Evolutionary conservation across 2,329 filamentous ascomycete species (phyloP), one percentile per base, ranked within the genome.

Genomic region (Phyllosticta citrichinensis): DNA sequence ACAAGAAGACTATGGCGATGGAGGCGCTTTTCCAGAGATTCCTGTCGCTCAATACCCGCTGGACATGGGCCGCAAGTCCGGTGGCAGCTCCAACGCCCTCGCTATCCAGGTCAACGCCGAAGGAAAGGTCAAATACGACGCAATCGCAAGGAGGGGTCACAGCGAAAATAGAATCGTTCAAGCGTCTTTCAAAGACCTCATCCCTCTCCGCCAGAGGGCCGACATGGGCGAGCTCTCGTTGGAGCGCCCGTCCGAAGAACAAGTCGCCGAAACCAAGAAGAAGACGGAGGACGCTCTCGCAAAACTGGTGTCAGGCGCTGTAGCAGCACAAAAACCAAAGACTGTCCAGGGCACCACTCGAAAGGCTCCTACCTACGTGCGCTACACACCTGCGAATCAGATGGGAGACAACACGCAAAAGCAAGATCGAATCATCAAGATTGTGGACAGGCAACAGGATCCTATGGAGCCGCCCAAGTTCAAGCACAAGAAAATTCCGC

Each of bases 401-500:
- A 97, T 99, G 91, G 94, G 94, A 12, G 90, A 91, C 73, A 84
- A 79, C 24, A 85, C 83, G 50, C 87, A 87, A 74, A 96, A 96
- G 77, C 90, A 91, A 68, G 92, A 97, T 69, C 87, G 94, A 14
- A 96, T 99, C 66, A 95, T 99, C 84, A 97, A 97, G 80, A 97
- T 99, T 75, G 91, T 97, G 47, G 91, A 97, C 74, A 83, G 91
- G 61, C 93, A 97, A 73, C 83, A 87, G 66, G 94, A 99, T 75
- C 94, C 94, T 0, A 89, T 97, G 87, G 93, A 97, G 71, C 94
- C 94, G 1, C 93, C 94, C 1, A 97, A 97, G 70, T 97, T 97
- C 79, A 97, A 97, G 76, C 91, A 97, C 78, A 97, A 97, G 81
- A 96, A 97, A 77, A 96, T 99, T 62, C 93, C 93, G 10, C 84